Percentiles rank a stretch among this genome's conserved stretches.
These are phyloP conservation scores for Marasmius tenuissimus DNA, from an alignment of 1,284 basidiomycete species.

Conservation along the genomic window DNA sequence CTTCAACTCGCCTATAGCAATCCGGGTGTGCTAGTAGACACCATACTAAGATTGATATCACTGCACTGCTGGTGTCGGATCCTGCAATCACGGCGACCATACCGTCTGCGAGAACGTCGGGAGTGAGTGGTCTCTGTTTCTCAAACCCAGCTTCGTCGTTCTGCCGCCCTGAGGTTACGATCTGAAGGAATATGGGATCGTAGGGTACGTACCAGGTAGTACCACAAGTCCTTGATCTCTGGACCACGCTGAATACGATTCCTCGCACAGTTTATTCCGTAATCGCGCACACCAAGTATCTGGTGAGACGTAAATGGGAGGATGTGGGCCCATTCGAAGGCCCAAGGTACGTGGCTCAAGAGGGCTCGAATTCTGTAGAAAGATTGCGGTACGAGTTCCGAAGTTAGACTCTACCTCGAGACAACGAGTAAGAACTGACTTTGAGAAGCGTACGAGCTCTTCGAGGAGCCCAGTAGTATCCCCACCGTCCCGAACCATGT, in stretches of 20 bases:
- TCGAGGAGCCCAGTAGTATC: conserved; percentile 36
- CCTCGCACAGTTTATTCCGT: conserved; percentile 31
- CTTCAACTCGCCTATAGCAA: conserved; percentile 40
- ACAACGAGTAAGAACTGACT: conserved; percentile 25
- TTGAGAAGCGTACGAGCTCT: conserved; percentile 32
- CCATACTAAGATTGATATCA: conserved; percentile 43
- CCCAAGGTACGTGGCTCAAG: neutral
- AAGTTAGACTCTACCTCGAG: neutral
- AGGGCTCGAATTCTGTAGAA: neutral
- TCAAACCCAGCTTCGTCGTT: conserved; percentile 46
- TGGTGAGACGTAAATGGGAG: conserved; percentile 1
- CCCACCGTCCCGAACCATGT: conserved; percentile 38
- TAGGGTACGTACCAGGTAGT: conserved; percentile 32
- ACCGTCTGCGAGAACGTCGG: conserved; percentile 42
- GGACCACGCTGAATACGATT: conserved; percentile 33
- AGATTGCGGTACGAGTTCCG: conserved; percentile 18
- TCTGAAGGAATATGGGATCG: neutral
- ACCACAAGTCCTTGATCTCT: conserved; percentile 45
- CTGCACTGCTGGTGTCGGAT: conserved; percentile 54
- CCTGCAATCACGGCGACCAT: conserved; percentile 53
- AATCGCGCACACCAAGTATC: conserved; percentile 22
- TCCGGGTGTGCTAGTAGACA: conserved; percentile 44
- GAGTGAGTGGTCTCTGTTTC: conserved; percentile 29
- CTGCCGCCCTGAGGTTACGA: conserved; percentile 22
- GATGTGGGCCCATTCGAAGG: neutral